Conservation (phyloP, 345 rosid species). For the Pistacia integerrima region DNA sequence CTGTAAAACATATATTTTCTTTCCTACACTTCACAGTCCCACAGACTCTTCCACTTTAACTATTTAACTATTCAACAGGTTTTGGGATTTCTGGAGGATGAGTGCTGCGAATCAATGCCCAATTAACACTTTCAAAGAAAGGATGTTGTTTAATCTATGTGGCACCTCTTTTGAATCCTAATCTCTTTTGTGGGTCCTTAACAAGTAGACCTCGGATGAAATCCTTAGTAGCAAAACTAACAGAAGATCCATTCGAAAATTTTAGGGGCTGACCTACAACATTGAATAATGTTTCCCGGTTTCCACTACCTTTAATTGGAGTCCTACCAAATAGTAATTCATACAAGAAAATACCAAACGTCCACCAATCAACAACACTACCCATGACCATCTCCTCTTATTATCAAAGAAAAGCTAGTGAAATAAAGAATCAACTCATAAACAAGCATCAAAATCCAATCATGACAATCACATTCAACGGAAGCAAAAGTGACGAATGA, state of each 20-base stretch:
- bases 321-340: conserved; percentile 73
- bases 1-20: too few relatives aligned
- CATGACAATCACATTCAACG: background rate
- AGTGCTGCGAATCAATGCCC: conserved; percentile 76
- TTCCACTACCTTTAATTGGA: conserved; percentile 72
- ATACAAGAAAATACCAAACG: conserved; percentile 76
- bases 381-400: conserved; percentile 88
- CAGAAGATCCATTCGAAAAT: conserved; percentile 57
- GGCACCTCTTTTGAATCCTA: conserved; percentile 78
- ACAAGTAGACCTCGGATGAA: conserved; percentile 68
- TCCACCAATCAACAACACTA: conserved; percentile 91
- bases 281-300: conserved; percentile 72
- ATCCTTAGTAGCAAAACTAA: conserved; percentile 71
- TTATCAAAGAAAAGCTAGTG: conserved; percentile 29
- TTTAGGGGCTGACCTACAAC: conserved; percentile 71
- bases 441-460: background rate
- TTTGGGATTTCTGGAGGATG: conserved; percentile 76
- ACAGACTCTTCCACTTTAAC: too few relatives aligned
- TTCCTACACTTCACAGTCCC: too few relatives aligned
- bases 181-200: conserved; percentile 76
- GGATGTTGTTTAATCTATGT: conserved; percentile 83
- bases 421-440: background rate
- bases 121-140: conserved; percentile 66
- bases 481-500: background rate
- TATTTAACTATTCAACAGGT: conserved; percentile 34